These are phyloP conservation scores for Solanum pennellii DNA, from an alignment of 257 asterid genomes.

Conservation along the genomic window DNA sequence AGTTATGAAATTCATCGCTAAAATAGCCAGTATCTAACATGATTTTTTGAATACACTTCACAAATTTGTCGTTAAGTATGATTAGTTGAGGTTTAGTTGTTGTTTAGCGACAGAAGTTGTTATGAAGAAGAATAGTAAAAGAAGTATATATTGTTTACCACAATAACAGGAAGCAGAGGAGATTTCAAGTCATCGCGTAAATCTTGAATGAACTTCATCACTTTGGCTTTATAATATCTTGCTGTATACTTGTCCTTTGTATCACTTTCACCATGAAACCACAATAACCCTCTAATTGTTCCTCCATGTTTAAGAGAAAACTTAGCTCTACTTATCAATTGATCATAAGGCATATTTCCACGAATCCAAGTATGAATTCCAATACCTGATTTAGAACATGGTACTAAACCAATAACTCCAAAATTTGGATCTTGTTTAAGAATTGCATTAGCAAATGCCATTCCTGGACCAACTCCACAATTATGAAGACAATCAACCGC, in stretches of 20 bases:
- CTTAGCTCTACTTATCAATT: neutral
- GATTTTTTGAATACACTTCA: neutral
- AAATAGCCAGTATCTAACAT: neutral
- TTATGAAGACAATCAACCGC: conserved; percentile 4
- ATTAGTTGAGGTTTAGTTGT: neutral
- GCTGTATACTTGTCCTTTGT: neutral
- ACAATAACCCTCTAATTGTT: conserved; percentile 6
- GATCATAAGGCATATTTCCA: neutral
- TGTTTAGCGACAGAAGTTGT: neutral
- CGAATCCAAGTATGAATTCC: conserved; percentile 9
- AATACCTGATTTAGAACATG: conserved; percentile 18
- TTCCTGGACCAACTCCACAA: conserved; percentile 28
- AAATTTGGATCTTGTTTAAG: conserved; percentile 3
- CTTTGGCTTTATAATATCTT: neutral
- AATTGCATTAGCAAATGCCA: conserved; percentile 21
- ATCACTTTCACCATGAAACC: conserved; percentile 21
- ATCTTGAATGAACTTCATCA: neutral
- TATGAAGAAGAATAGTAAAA: neutral
- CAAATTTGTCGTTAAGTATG: neutral
- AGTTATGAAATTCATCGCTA: neutral
- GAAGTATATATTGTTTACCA: neutral
- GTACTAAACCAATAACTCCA: conserved; percentile 11
- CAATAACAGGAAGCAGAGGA: neutral
- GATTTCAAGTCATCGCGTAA: neutral
- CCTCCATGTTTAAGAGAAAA: conserved; percentile 9